Base-by-base conservation (phyloP, 805 yeast species). In the Millerozyma miso region DNA sequence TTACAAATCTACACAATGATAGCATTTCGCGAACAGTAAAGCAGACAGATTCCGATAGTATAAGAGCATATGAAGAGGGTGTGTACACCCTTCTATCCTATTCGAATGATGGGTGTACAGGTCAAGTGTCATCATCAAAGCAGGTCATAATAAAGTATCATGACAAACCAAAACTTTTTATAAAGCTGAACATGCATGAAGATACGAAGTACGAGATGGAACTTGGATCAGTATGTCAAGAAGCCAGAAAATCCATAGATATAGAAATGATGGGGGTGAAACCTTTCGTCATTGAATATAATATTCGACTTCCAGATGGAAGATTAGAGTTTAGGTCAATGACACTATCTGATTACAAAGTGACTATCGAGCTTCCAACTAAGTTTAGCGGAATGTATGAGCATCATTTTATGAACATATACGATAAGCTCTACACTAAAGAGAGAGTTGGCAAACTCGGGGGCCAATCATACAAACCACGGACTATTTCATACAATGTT, bases 251-350 rank as follows among this genome's bases (percentile, higher is more conserved):
- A 31, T 50, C 52, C 15, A 52, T 66, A 7, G 51, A 49, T 5
- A 42, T 85, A 29, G 57, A 71, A 2, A 59, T 85, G 31, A 63
- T 63, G 33, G 91, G 88, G 1, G 61, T 76, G 4, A 71, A 81
- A 1, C 90, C 91, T 18, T 88, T 88, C 49, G 62, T 76, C n/a
- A 65, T 89, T 19, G 80, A 77, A 33, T 88, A 88, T 58, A 76
- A 78, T n/a, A 62, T 85, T 13, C 64, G 64, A 19, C 63, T 72
- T 33, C 90, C 93, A 4, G 69, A 64, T 52, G 88, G 88, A 0
- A 62, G 56, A 26, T 39, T 57, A 3, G 80, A 67, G 40, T 31
- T 53, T 1, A 49, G 69, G 31, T 52, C 63, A 8, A 57, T 70
- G 60, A 52, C 60, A 4, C 53, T 63, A n/a, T 65, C 65, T 5